phyloP scores from a whole-genome alignment of 768 basidiomycete species.

The Tubosaeta sp. region DNA sequence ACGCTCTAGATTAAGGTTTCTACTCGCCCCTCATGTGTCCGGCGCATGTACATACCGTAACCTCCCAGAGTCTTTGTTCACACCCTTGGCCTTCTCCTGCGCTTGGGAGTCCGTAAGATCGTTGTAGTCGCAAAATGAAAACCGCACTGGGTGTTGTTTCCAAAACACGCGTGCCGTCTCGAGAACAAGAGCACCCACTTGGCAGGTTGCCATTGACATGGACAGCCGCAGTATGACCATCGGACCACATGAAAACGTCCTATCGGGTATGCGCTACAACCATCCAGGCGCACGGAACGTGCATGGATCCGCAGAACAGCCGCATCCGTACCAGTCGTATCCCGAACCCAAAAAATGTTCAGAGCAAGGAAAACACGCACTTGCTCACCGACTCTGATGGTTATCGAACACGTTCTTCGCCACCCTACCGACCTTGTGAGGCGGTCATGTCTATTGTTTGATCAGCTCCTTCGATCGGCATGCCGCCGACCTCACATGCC shows the following conservation, averaged over 20 bases:
- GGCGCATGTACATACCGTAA: constrained; percentile 13
- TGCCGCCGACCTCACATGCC: constrained; percentile 1
- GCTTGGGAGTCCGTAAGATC: too few relatives aligned
- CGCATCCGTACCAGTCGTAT: background rate
- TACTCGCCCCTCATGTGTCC: constrained; percentile 1
- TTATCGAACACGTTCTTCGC: background rate
- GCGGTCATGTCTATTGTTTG: background rate
- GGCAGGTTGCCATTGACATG: background rate
- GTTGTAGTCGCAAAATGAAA: background rate
- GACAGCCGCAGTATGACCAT: background rate
- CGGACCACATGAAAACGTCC: background rate
- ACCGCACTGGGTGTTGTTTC: background rate
- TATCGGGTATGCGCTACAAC: background rate
- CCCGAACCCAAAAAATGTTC: background rate
- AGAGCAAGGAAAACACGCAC: background rate
- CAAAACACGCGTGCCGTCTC: background rate
- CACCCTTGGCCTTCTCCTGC: background rate
- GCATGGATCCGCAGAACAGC: background rate
- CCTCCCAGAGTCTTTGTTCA: background rate
- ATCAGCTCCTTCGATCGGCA: constrained; percentile 4
- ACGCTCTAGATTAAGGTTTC: constrained; percentile 16
- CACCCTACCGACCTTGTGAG: background rate
- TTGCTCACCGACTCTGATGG: background rate
- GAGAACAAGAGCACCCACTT: background rate
- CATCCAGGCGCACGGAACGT: background rate